Evolutionary conservation across 2,329 filamentous ascomycete species (phyloP).

Genomic region (Aureobasidium namibiae): DNA sequence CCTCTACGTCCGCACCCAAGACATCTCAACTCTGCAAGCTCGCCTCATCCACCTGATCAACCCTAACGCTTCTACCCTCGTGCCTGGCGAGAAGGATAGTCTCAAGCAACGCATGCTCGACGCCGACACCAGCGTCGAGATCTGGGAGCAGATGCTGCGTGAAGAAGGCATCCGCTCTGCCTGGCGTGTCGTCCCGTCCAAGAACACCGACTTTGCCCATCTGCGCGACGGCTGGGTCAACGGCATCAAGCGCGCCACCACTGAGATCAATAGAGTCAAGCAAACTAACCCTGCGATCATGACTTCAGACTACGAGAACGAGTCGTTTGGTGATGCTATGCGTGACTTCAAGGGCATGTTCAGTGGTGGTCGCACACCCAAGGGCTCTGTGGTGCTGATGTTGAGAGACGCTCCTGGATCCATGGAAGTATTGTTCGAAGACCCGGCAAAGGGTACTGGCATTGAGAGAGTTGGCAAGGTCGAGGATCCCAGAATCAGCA

Average conservation of each 20-base stretch:
- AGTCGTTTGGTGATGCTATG: slow-evolving; percentile 67
- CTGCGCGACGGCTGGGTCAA: slow-evolving; percentile 85
- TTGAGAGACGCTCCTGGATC: slow-evolving; percentile 57
- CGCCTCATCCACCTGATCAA: slow-evolving; percentile 69
- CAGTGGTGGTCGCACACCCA: slow-evolving; percentile 66
- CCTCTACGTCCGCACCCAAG: slow-evolving; percentile 77
- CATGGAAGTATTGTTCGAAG: slow-evolving; percentile 60
- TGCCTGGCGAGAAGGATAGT: slow-evolving; percentile 69
- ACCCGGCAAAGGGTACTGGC: slow-evolving; percentile 41
- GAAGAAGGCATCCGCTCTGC: slow-evolving; percentile 63
- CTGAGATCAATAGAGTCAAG: slow-evolving; percentile 22
- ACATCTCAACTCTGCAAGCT: slow-evolving; percentile 72
- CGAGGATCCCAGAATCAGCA: slow-evolving; percentile 68
- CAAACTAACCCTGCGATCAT: slow-evolving; percentile 21
- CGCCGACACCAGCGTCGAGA: slow-evolving; percentile 56
- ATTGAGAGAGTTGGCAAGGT: slow-evolving; percentile 56
- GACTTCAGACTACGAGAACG: slow-evolving; percentile 52
- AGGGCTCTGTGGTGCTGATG: slow-evolving; percentile 69
- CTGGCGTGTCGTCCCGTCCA: slow-evolving; percentile 79
- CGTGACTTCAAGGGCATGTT: slow-evolving; percentile 75
- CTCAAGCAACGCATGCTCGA: slow-evolving; percentile 64
- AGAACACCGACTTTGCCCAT: slow-evolving; percentile 90
- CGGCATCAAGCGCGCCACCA: slow-evolving; percentile 66
- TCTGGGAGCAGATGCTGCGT: slow-evolving; percentile 66
- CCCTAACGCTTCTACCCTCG: slow-evolving; percentile 69